Conservation (phyloP, 2,329 filamentous ascomycete species). For the Chlorencoelia australis region DNA sequence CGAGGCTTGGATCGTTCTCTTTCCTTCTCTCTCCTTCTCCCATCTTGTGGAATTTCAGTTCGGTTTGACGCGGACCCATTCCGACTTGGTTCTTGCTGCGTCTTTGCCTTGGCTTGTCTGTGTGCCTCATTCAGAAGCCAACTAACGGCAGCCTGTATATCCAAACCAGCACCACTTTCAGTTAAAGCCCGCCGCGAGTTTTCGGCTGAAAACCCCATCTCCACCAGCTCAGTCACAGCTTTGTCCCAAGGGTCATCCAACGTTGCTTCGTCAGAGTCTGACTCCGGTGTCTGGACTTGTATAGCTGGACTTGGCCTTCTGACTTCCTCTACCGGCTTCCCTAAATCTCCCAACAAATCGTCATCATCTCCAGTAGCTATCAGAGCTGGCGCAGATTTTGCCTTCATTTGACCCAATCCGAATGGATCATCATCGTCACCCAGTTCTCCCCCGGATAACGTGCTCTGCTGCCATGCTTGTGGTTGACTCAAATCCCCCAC, state of each 20-base stretch:
- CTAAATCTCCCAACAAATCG: conserved; percentile 56
- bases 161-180: conserved; percentile 66
- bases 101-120: conserved; percentile 66
- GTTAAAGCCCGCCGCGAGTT: conserved; percentile 72
- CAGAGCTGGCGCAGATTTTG: conserved; percentile 19
- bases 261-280: conserved; percentile 15
- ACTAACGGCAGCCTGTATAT: conserved; percentile 79
- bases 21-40: conserved; percentile 38
- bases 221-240: conserved; percentile 78
- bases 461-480: conserved; percentile 37
- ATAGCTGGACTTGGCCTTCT: conserved; percentile 32
- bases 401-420: conserved; percentile 55
- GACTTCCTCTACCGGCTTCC: conserved; percentile 54
- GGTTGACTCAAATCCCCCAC: conserved; percentile 43
- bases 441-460: conserved; percentile 26
- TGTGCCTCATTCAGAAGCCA: conserved; percentile 80
- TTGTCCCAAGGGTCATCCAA: conserved; percentile 59
- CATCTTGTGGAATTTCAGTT: conserved; percentile 16
- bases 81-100: conserved; percentile 34
- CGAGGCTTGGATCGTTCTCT: conserved; percentile 37
- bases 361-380: conserved; percentile 41
- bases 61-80: conserved; percentile 18
- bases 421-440: conserved; percentile 75
- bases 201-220: conserved; percentile 86
- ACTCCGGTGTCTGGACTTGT: conserved; percentile 16